Evolutionary conservation across 2,329 filamentous ascomycete genomes (phyloP).

Genomic region (Penicillium sclerotiorum): DNA sequence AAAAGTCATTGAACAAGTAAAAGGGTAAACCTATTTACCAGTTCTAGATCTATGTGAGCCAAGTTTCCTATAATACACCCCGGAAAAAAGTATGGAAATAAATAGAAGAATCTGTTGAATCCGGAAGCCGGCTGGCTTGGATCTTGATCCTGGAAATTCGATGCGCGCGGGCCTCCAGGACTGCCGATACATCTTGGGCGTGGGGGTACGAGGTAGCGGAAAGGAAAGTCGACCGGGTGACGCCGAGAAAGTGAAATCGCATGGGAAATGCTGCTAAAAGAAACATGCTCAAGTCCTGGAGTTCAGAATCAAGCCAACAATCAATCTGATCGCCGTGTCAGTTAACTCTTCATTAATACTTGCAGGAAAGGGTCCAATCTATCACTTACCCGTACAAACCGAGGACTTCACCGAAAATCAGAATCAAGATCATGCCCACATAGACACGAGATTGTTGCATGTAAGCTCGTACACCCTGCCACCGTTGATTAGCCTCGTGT

Average conservation of each 20-base stretch:
- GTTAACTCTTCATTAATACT: conserved; percentile 2
- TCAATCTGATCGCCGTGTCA: conserved; percentile 63
- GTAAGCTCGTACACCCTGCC: conserved; percentile 79
- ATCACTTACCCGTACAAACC: conserved; percentile 85
- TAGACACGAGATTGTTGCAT: conserved; percentile 97
- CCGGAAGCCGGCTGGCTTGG: conserved; percentile 14
- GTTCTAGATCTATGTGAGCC: conserved; percentile 23
- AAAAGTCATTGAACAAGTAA: background rate
- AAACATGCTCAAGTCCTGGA: conserved; percentile 58
- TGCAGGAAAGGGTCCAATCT: background rate
- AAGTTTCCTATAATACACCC: conserved; percentile 23
- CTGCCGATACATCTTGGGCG: conserved; percentile 1
- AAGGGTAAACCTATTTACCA: background rate
- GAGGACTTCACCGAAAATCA: conserved; percentile 97
- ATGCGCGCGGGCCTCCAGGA: conserved; percentile 7
- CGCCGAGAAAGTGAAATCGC: conserved; percentile 7
- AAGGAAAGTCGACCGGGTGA: background rate
- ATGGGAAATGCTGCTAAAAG: background rate
- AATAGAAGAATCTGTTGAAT: conserved; percentile 9
- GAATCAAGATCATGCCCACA: conserved; percentile 96
- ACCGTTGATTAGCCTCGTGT: background rate
- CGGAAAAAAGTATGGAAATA: conserved; percentile 8
- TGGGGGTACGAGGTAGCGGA: background rate
- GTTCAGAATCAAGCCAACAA: conserved; percentile 91
- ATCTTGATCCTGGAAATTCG: conserved; percentile 16